A percentile compares a stretch with the other conserved stretches of the same genome.
Conservation (phyloP, 2,329 filamentous ascomycete genomes). For the Fusarium sp. region DNA sequence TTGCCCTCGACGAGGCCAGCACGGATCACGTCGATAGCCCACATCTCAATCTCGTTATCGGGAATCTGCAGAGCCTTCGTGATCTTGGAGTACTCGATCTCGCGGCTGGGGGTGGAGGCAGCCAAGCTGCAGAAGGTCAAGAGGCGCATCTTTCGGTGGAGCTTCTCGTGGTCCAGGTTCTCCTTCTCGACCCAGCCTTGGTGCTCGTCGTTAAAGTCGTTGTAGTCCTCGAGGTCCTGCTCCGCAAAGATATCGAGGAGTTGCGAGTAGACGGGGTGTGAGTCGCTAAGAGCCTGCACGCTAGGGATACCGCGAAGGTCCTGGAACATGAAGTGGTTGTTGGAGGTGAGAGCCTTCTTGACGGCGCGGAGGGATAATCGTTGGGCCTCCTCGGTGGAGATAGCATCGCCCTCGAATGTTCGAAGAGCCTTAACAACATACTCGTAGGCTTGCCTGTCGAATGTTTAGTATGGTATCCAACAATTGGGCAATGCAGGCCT, state of each 20-base stretch:
- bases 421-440: slow-evolving; percentile 74
- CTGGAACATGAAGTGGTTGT: slow-evolving; percentile 76
- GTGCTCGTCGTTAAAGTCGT: slow-evolving; percentile 94
- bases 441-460: slow-evolving; percentile 71
- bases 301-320: slow-evolving; percentile 85
- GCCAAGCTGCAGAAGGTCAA: slow-evolving; percentile 93
- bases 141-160: slow-evolving; percentile 96
- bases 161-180: slow-evolving; percentile 76
- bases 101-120: slow-evolving; percentile 83
- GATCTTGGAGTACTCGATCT: slow-evolving; percentile 89
- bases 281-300: slow-evolving; percentile 87
- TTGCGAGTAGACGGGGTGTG: slow-evolving; percentile 87
- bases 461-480: slow-evolving; percentile 35
- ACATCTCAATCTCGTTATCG: slow-evolving; percentile 90
- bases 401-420: slow-evolving; percentile 70
- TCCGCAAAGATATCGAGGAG: slow-evolving; percentile 95
- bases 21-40: slow-evolving; percentile 98
- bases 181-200: slow-evolving; percentile 85
- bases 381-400: slow-evolving; percentile 71
- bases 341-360: slow-evolving; percentile 66
- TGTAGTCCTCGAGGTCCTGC: slow-evolving; percentile 94
- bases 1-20: slow-evolving; percentile 96
- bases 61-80: slow-evolving; percentile 87
- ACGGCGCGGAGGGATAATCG: slow-evolving; percentile 70
- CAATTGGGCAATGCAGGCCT: neutral